phyloP scores from a whole-genome alignment of 2,329 filamentous ascomycete species.

The Neonectria hederae region DNA sequence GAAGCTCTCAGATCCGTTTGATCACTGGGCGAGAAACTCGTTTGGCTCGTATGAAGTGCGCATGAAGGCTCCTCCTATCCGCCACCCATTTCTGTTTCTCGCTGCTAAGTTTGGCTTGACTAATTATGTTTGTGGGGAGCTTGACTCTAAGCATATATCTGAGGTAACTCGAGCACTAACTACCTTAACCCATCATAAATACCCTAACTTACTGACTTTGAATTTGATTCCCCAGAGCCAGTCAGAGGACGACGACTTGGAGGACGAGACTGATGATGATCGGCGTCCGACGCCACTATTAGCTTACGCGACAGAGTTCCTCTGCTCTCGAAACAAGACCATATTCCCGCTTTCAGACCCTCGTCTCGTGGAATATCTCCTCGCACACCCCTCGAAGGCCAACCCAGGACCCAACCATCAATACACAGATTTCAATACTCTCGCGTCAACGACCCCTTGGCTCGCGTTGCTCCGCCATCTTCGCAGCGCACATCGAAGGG shows the following conservation, averaged over 20 bases:
- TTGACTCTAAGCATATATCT: slow-evolving; percentile 7
- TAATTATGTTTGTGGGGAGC: slow-evolving; percentile 39
- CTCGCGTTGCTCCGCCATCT: slow-evolving; percentile 43
- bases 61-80: slow-evolving; percentile 42
- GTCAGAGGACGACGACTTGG: background rate
- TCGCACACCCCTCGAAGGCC: slow-evolving; percentile 26
- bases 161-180: background rate
- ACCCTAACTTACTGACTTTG: background rate
- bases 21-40: slow-evolving; percentile 47
- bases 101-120: slow-evolving; percentile 47
- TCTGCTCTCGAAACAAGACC: slow-evolving; percentile 47
- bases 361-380: slow-evolving; percentile 39
- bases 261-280: background rate
- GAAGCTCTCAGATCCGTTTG: slow-evolving; percentile 38
- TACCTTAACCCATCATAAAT: background rate
- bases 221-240: background rate
- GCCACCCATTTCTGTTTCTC: slow-evolving; percentile 45
- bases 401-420: slow-evolving; percentile 33
- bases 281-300: slow-evolving; percentile 43
- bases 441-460: slow-evolving; percentile 42
- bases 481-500: slow-evolving; percentile 43
- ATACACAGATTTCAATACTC: slow-evolving; percentile 38
- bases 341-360: slow-evolving; percentile 48
- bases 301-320: slow-evolving; percentile 46
- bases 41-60: slow-evolving; percentile 47